These are phyloP conservation scores for Terfezia boudieri DNA, from an alignment of 495 filamentous ascomycete species.

Conservation along the genomic window DNA sequence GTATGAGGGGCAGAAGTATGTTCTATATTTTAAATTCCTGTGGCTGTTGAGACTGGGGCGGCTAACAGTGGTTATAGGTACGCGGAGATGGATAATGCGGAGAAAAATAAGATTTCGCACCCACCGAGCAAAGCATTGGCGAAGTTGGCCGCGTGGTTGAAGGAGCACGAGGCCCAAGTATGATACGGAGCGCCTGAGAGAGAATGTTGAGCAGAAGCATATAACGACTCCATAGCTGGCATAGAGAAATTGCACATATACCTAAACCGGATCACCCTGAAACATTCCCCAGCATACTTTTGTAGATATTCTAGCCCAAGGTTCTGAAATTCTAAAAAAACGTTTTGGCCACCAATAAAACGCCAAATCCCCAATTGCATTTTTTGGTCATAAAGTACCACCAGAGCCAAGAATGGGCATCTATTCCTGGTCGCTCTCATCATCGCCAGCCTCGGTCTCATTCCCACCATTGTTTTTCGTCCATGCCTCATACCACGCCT, in stretches of 20 bases:
- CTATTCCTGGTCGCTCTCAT: too few relatives aligned
- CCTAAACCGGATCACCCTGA: too few relatives aligned
- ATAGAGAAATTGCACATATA: too few relatives aligned
- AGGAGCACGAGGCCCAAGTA: conserved; percentile 21
- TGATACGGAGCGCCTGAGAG: conserved; percentile 4
- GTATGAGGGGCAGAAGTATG: conserved; percentile 71
- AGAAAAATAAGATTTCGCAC: conserved; percentile 89
- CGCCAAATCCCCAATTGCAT: too few relatives aligned
- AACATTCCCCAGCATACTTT: too few relatives aligned
- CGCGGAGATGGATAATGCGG: conserved; percentile 82
- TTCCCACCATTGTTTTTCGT: conserved; percentile 29
- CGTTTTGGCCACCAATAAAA: too few relatives aligned
- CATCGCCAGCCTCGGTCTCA: too few relatives aligned
- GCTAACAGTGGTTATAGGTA: conserved; percentile 25
- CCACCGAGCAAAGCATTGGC: conserved; percentile 70
- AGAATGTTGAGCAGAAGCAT: background rate
- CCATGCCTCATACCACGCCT: conserved; percentile 64
- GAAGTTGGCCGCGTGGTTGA: conserved; percentile 69
- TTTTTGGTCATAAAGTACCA: too few relatives aligned
- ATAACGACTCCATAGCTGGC: too few relatives aligned
- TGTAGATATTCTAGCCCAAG: too few relatives aligned
- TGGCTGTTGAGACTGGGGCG: background rate
- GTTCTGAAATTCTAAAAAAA: too few relatives aligned
- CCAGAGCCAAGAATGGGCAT: too few relatives aligned
- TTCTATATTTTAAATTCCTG: background rate